A percentile compares a stretch with the other conserved stretches of the same genome.
Evolutionary conservation across 352 stramenopile species (phyloP).

Genomic region (Blastocystis sp.): DNA sequence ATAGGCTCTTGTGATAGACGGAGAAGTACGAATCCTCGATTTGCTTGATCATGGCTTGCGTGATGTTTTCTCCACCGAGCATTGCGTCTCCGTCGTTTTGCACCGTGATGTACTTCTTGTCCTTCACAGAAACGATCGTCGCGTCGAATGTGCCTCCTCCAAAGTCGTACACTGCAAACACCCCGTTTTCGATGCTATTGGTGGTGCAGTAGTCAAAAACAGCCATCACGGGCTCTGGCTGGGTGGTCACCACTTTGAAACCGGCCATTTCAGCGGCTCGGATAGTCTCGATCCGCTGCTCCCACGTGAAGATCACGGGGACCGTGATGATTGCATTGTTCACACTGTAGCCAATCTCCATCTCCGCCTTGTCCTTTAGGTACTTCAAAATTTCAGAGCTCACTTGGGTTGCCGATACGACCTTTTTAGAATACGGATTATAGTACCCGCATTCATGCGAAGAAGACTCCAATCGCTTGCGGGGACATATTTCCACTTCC

Average conservation of each 20-base stretch:
- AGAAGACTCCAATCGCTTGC: not conserved
- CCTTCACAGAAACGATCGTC: conserved; percentile 1
- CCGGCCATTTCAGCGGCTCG: conserved; percentile 31
- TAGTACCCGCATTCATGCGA: not conserved
- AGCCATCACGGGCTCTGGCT: conserved; percentile 60
- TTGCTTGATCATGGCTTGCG: not conserved
- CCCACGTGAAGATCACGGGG: conserved; percentile 34
- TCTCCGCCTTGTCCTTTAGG: conserved; percentile 18
- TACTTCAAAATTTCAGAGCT: conserved; percentile 41
- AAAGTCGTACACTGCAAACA: conserved; percentile 52
- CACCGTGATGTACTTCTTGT: not conserved
- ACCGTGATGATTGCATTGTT: conserved; percentile 33
- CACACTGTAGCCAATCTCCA: not conserved
- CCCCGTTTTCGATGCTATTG: conserved; percentile 7
- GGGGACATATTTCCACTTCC: not conserved
- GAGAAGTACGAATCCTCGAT: not conserved
- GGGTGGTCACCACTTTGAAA: not conserved
- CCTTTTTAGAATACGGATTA: not conserved
- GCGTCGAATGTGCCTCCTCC: conserved; percentile 52
- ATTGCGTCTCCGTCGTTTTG: not conserved
- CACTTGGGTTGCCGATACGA: conserved; percentile 13
- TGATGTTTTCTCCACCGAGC: conserved; percentile 51
- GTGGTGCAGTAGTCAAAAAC: conserved; percentile 36
- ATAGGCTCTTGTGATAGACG: not conserved
- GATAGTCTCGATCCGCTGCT: conserved; percentile 29